A percentile compares a stretch with the other conserved stretches of the same genome.
These are phyloP conservation scores for Volvox reticuliferus DNA, from an alignment of 139 green algal genomes.

Conservation along the genomic window DNA sequence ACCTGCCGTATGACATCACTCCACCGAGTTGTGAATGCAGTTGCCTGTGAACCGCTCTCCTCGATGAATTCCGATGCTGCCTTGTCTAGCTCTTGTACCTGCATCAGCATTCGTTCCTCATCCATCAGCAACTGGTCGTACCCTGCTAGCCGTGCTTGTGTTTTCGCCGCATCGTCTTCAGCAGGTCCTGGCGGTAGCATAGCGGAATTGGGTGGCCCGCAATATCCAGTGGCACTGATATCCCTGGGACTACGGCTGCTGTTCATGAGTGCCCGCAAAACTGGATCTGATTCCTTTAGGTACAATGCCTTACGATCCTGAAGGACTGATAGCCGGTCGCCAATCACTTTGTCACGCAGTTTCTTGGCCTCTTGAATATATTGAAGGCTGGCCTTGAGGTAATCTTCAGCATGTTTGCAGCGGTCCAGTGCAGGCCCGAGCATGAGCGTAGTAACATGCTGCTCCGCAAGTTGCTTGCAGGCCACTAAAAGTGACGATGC, in stretches of 20 bases:
- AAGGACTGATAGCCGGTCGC: neutral
- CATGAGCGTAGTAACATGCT: neutral
- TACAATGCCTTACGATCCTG: neutral
- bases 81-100: conserved; percentile 9
- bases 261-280: neutral
- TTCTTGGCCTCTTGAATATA: neutral
- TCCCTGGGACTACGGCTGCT: neutral
- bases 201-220: too few relatives aligned
- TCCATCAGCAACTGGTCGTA: conserved; percentile 5
- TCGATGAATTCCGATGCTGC: neutral
- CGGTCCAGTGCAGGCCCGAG: neutral
- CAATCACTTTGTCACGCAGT: neutral
- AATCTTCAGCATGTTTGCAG: neutral
- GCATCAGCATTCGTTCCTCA: conserved; percentile 21
- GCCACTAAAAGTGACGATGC: neutral
- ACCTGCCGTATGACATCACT: neutral
- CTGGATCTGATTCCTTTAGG: neutral
- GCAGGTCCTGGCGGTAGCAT: neutral
- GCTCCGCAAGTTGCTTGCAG: conserved; percentile 26
- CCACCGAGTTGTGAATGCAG: neutral
- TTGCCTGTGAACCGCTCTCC: neutral
- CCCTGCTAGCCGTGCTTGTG: neutral
- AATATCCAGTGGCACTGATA: neutral
- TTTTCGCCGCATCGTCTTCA: neutral
- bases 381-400: neutral